Percentiles rank a stretch among this genome's conserved stretches.
phyloP scores from a whole-genome alignment of 768 basidiomycete species.

The Ramaria rubella region DNA sequence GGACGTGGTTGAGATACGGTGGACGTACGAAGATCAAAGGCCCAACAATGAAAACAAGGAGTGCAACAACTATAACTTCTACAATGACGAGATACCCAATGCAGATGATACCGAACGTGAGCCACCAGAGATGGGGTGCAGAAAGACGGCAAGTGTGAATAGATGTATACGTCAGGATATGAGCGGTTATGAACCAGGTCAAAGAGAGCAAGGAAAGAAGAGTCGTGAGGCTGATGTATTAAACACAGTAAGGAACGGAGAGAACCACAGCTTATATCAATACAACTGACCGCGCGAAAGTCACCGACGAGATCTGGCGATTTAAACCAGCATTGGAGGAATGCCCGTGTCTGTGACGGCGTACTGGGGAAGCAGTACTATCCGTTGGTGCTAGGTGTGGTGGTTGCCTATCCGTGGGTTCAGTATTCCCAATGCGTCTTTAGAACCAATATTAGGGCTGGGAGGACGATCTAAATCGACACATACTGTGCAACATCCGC shows the following conservation, averaged over 20 bases:
- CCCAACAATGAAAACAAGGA: conserved; percentile 71
- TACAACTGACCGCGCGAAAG: conserved; percentile 12
- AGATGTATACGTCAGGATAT: conserved; percentile 74
- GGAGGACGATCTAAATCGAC: conserved; percentile 13
- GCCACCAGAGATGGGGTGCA: conserved; percentile 83
- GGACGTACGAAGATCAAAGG: conserved; percentile 69
- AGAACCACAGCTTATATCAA: conserved; percentile 3
- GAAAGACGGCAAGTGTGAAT: conserved; percentile 63
- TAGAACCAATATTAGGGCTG: neutral
- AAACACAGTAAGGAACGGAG: neutral
- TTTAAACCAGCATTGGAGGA: neutral
- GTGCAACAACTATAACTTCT: conserved; percentile 66
- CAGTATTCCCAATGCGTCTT: neutral
- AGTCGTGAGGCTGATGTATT: conserved; percentile 44
- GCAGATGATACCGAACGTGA: conserved; percentile 72
- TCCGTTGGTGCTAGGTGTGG: neutral
- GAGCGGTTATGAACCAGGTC: conserved; percentile 77
- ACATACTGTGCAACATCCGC: neutral
- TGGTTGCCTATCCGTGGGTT: neutral
- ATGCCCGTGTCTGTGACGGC: neutral
- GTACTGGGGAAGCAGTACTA: neutral
- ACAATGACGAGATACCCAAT: conserved; percentile 70
- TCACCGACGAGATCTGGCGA: neutral
- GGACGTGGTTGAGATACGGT: neutral
- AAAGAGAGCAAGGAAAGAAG: conserved; percentile 66